A percentile compares a stretch with the other conserved stretches of the same genome.
phyloP scores from a whole-genome alignment of 225 moss, liverwort and hornwort species.

The Pseudisothecium myosuroides region DNA sequence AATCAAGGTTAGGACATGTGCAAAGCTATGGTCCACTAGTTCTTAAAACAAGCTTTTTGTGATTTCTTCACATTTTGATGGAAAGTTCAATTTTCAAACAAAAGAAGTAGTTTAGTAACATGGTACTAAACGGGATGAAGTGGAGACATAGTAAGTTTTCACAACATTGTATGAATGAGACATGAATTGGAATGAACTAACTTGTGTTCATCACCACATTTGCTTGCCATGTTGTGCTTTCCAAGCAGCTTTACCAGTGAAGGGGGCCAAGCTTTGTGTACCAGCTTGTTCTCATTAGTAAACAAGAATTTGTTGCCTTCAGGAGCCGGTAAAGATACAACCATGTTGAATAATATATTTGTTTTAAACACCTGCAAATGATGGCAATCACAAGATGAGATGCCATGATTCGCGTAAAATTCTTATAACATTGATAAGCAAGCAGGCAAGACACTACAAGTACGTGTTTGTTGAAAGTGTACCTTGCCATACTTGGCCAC shows the following conservation, averaged over 20 bases:
- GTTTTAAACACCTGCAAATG: not conserved
- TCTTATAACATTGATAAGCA: not conserved
- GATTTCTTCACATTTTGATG: not conserved
- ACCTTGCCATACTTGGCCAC: not conserved
- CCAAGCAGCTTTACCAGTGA: not conserved
- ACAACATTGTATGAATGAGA: not conserved
- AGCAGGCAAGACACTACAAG: not conserved
- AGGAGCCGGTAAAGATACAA: not conserved
- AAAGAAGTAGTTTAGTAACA: not conserved
- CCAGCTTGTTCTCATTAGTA: conserved; percentile 16
- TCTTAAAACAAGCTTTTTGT: too few relatives aligned
- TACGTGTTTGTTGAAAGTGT: not conserved
- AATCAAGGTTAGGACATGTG: not conserved
- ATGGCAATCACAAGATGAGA: not conserved
- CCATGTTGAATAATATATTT: not conserved
- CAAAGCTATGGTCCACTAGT: too few relatives aligned
- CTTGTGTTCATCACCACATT: not conserved
- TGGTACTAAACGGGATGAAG: too few relatives aligned
- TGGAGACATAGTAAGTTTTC: not conserved
- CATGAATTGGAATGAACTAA: not conserved
- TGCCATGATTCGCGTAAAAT: not conserved
- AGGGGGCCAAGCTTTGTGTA: not conserved
- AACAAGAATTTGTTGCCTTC: conserved; percentile 33
- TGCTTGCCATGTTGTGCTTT: not conserved
- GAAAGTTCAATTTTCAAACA: not conserved